Percentiles rank a stretch among this genome's conserved stretches.
These are phyloP conservation scores for Xylariales sp. DNA, from an alignment of 2,329 filamentous ascomycete species.

Conservation along the genomic window DNA sequence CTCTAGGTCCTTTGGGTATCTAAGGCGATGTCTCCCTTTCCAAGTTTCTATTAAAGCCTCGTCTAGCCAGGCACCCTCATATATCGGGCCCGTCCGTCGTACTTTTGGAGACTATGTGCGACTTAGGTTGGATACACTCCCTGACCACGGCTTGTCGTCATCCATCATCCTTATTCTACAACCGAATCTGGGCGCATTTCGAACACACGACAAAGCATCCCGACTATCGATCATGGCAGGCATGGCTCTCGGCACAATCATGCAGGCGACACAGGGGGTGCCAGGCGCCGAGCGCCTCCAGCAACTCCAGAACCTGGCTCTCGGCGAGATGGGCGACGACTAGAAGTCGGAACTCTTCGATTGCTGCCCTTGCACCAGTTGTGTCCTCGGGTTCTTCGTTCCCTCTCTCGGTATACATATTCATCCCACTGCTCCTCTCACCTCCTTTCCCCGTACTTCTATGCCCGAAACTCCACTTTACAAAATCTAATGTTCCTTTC, in stretches of 20 bases:
- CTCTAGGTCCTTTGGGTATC: not conserved
- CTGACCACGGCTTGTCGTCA: too few species aligned
- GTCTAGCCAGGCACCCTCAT: not conserved
- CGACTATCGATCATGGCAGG: constrained; percentile 11
- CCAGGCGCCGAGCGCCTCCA: constrained; percentile 19
- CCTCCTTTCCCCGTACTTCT: too few species aligned
- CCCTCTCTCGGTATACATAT: constrained; percentile 57
- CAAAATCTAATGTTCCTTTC: not conserved
- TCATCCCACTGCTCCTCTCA: not conserved
- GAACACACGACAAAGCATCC: not conserved
- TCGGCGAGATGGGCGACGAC: constrained; percentile 30
- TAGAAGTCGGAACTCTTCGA: constrained; percentile 52
- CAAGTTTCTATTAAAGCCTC: not conserved
- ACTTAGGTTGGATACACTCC: not conserved
- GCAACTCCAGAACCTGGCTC: constrained; percentile 27
- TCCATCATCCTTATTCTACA: not conserved
- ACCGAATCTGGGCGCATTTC: not conserved
- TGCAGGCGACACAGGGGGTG: constrained; percentile 13
- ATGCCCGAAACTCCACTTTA: not conserved
- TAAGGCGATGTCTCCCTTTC: not conserved
- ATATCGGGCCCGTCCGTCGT: not conserved
- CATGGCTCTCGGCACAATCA: constrained; percentile 6
- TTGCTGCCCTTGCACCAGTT: constrained; percentile 56
- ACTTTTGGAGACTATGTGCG: not conserved
- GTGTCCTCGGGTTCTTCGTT: constrained; percentile 54